phyloP scores from a whole-genome alignment of 2,329 filamentous ascomycete genomes.

The Trichoderma simmonsii region DNA sequence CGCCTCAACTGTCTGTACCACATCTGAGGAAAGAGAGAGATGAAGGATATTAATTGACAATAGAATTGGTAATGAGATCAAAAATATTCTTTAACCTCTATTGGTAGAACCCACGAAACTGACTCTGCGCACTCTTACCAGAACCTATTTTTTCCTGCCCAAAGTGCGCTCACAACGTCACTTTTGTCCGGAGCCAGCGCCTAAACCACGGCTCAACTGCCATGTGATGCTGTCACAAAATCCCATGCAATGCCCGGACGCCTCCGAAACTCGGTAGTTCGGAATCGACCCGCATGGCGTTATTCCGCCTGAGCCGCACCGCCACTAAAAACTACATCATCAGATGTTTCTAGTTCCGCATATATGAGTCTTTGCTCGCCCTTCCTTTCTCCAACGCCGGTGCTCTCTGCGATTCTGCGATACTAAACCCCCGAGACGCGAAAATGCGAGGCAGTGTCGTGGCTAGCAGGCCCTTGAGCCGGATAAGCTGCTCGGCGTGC shows the following conservation, averaged over 20 bases:
- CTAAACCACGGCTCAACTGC: background rate
- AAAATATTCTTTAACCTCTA: background rate
- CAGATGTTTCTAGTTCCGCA: background rate
- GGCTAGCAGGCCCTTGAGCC: conserved; percentile 20
- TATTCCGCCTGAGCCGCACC: conserved; percentile 6
- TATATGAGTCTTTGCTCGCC: background rate
- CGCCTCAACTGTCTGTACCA: background rate
- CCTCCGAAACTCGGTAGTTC: conserved; percentile 7
- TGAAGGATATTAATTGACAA: background rate
- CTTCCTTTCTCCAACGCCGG: background rate
- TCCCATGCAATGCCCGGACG: background rate
- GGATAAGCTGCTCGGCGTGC: conserved; percentile 20
- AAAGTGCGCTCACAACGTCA: background rate
- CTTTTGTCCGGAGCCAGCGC: background rate
- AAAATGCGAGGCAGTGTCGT: conserved; percentile 22
- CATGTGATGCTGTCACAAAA: background rate
- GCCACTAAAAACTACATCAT: conserved; percentile 16
- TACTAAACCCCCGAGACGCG: background rate
- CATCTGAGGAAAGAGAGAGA: background rate
- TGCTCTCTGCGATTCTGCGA: background rate
- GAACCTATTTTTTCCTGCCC: background rate
- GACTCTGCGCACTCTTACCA: background rate
- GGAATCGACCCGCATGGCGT: conserved; percentile 14
- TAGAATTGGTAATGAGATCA: background rate
- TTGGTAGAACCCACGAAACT: background rate